Evolutionary conservation across 1,284 basidiomycete species (phyloP).

Genomic region (Cystobasidium pallidum): DNA sequence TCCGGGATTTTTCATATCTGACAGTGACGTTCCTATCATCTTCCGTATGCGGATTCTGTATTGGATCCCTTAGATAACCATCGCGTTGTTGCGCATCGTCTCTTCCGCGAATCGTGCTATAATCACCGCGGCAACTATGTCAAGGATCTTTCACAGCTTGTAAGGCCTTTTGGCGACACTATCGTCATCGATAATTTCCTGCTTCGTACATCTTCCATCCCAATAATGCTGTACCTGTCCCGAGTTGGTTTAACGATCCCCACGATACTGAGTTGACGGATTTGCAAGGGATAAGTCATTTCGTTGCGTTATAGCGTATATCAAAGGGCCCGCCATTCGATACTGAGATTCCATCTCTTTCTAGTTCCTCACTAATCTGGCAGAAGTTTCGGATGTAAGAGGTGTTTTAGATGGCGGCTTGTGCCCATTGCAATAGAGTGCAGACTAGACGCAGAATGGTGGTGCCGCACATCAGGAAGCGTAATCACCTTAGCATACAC

Average conservation of each 20-base stretch:
- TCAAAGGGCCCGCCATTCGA: too few relatives aligned
- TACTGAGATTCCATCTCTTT: background rate
- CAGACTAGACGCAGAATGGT: background rate
- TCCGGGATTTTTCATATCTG: too few relatives aligned
- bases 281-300: conserved; percentile 60
- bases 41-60: conserved; percentile 94
- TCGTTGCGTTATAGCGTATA: background rate
- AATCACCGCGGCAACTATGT: conserved; percentile 99
- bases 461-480: background rate
- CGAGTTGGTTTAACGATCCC: conserved; percentile 90
- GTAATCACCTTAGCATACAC: background rate
- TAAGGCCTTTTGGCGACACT: conserved; percentile 85
- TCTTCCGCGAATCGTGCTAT: conserved; percentile 98
- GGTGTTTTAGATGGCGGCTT: conserved; percentile 73
- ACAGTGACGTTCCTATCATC: too few relatives aligned
- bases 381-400: conserved; percentile 82
- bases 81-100: conserved; percentile 87
- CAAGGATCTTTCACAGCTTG: conserved; percentile 97
- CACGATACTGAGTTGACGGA: conserved; percentile 97
- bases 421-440: conserved; percentile 12
- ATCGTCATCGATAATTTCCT: conserved; percentile 99
- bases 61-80: conserved; percentile 94
- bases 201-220: conserved; percentile 99
- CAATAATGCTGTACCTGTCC: conserved; percentile 97
- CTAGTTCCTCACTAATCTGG: conserved; percentile 84